Evolutionary conservation across 192 early-diverging fungal species (phyloP).

Genomic region (Ambispora gerdemannii): DNA sequence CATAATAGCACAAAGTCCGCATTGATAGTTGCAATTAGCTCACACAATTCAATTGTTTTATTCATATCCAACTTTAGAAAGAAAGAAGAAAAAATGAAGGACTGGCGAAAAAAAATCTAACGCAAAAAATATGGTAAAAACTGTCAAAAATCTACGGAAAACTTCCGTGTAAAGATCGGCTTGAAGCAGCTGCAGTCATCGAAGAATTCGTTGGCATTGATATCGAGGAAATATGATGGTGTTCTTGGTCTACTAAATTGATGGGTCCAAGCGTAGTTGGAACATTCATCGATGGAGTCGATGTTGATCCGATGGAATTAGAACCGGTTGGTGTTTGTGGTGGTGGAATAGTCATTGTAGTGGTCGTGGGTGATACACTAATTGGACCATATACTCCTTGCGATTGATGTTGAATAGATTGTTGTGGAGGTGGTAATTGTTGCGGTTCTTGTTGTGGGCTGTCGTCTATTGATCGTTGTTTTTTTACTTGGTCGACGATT

Average conservation of each 20-base stretch:
- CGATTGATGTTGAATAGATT: not conserved
- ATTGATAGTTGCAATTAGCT: too few species aligned
- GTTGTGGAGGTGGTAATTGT: not conserved
- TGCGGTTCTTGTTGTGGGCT: not conserved
- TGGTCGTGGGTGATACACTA: not conserved
- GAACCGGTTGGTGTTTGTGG: too few species aligned
- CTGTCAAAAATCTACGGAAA: not conserved
- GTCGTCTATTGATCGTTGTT: conserved; percentile 14
- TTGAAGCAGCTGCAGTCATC: not conserved
- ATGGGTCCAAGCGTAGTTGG: not conserved
- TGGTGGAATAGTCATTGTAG: not conserved
- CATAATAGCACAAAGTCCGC: not conserved
- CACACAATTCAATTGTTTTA: too few species aligned
- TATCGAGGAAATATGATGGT: not conserved
- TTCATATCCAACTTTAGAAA: too few species aligned
- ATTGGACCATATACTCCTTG: not conserved
- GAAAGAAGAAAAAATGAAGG: not conserved
- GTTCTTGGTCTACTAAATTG: not conserved
- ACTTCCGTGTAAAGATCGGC: not conserved
- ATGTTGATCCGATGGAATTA: not conserved
- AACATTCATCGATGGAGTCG: not conserved
- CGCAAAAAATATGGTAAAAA: not conserved
- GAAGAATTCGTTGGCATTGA: not conserved
- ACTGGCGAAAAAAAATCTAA: not conserved
- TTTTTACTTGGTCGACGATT: conserved; percentile 26